Conservation (phyloP, 129 eudicot species). For the Helianthus annuus region HanXRQr2.0-SUNRISE NC_035435.2:52831240-52831739, state of each 20-base stretch:
- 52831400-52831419: background rate
- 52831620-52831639: too few species aligned
- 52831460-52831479: background rate
- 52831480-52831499: background rate
- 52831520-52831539: background rate
- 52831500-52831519: conserved; percentile 1
- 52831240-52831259: too few species aligned
- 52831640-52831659: too few species aligned
- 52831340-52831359: background rate
- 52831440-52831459: background rate
- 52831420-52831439: background rate
- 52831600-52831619: too few species aligned
- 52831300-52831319: background rate
- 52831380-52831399: background rate
- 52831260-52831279: too few species aligned
- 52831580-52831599: too few species aligned
- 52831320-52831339: background rate
- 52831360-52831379: background rate
- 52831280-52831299: background rate
- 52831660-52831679: too few species aligned
- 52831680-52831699: too few species aligned
- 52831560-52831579: too few species aligned
- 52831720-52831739: too few species aligned
- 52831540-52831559: conserved; percentile 1
- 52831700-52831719: too few species aligned